Evolutionary conservation across 345 rosid species (phyloP).

Genomic region (Eucalyptus sp.): DNA sequence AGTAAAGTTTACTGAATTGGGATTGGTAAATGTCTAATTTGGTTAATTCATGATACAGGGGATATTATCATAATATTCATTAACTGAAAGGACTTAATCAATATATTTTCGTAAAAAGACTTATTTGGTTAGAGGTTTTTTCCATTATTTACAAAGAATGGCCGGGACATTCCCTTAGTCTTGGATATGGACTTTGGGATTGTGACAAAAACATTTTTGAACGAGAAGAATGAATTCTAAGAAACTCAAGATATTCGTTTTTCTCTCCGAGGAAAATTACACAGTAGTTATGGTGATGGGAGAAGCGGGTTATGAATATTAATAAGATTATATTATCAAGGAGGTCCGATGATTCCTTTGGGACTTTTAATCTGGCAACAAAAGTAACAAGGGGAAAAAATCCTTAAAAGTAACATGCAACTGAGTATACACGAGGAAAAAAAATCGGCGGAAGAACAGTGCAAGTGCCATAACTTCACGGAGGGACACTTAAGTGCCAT

Average conservation of each 20-base stretch:
- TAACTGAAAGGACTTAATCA: background rate
- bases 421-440: background rate
- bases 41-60: fast-evolving
- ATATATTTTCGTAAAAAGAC: background rate
- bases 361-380: background rate
- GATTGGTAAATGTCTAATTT: background rate
- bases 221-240: background rate
- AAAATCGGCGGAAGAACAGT: too few species aligned
- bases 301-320: background rate
- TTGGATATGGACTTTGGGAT: background rate
- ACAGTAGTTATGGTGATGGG: background rate
- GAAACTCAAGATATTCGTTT: background rate
- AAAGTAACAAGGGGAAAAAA: background rate
- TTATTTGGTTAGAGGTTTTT: background rate
- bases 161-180: background rate
- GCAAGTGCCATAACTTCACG: too few species aligned
- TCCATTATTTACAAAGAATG: background rate
- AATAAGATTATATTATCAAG: background rate
- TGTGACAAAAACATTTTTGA: background rate
- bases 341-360: background rate
- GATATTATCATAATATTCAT: background rate
- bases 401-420: too few species aligned
- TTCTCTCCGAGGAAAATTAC: background rate
- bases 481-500: too few species aligned
- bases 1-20: background rate